Conservation (phyloP, 2,329 filamentous ascomycete species). For the Trichoderma atrobrunneum region DNA sequence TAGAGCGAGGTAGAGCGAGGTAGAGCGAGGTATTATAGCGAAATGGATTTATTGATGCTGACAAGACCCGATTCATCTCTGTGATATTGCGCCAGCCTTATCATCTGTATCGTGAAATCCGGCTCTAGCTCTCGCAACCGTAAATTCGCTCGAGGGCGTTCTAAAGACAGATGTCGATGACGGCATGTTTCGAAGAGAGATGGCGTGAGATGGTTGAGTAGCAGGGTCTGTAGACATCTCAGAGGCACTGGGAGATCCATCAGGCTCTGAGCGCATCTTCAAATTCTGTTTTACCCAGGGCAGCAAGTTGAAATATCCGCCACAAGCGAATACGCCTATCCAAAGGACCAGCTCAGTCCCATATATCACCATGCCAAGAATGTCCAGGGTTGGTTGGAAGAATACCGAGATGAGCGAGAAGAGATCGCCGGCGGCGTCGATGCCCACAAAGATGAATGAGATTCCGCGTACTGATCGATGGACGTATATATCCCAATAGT, state of each 20-base stretch:
- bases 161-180: constrained; percentile 20
- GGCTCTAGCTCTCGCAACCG: neutral
- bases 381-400: constrained; percentile 56
- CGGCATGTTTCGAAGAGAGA: constrained; percentile 18
- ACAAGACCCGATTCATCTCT: neutral
- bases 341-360: constrained; percentile 63
- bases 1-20: neutral
- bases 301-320: constrained; percentile 61
- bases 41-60: neutral
- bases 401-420: constrained; percentile 64
- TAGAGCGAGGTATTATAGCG: neutral
- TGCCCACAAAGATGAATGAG: constrained; percentile 68
- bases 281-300: constrained; percentile 51
- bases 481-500: constrained; percentile 68
- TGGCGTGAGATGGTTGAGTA: neutral
- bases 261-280: neutral
- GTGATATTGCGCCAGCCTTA: neutral
- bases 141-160: constrained; percentile 17
- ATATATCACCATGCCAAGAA: constrained; percentile 66
- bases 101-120: neutral
- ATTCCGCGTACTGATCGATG: constrained; percentile 67
- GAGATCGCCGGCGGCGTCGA: constrained; percentile 67
- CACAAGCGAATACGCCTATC: constrained; percentile 64
- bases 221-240: neutral
- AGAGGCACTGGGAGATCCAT: neutral